Evolutionary conservation across 1,284 basidiomycete species (phyloP), one percentile per base, ranked within the genome.

Genomic region (Kwoniella shivajii): DNA sequence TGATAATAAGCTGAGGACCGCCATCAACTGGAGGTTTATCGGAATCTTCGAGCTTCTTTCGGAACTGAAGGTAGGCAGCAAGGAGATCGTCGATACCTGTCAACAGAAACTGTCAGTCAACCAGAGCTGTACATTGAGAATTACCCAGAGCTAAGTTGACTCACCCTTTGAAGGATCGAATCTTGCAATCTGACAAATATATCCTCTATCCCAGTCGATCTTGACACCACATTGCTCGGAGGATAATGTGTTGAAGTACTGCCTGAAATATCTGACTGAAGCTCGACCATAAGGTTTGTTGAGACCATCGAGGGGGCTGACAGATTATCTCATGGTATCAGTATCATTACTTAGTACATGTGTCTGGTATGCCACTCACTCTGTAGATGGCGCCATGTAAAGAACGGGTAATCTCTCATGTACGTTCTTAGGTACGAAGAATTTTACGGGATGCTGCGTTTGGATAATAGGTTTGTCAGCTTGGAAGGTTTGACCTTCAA

Each of bases 371-470:
- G 22, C 0, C 6, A 57, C 69, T 54, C 26, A 73, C 69, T 76
- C 74, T 20, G 74, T 74, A 1, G 73, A 70, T 1, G 74, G 74
- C 0, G 74, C 67, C 73, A 76, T 76, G 60, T 77, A 78, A 5
- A 77, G 60, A 0, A 78, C 70, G 2, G 74, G 71, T 26, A 78
- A 55, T 20, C 56, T 60, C 33, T 76, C 68, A n/a, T 86, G 86
- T 7, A 92, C 89, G 67, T 88, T 86, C 61, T 84, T 85, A 10
- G 90, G 91, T 11, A 93, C 89, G 69, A 93, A 93, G 76, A 89
- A 89, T 80, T 83, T 88, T 66, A 93, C 90, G n/a, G 90, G 90
- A 72, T 93, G 90, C 73, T 74, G 80, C 80, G 54, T 36, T 48
- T 29, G 5, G 13, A n/a, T 45, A 31, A 57, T 18, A 55, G 46